Percentiles rank a stretch among this genome's conserved stretches.
phyloP scores from a whole-genome alignment of 257 asterid genomes.

The Salvia miltiorrhiza region DNA sequence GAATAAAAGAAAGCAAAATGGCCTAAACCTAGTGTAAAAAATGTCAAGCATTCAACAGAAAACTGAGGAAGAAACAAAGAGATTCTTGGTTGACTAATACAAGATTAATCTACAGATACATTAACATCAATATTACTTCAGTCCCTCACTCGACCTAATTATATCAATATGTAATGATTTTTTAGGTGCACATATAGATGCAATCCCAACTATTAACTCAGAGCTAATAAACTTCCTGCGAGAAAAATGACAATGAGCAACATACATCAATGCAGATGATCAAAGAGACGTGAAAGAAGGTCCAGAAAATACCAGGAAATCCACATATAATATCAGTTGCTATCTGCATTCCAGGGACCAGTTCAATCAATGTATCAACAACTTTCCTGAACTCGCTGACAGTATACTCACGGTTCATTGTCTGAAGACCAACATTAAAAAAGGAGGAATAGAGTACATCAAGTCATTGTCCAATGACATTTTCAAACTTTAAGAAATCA shows the following conservation, averaged over 20 bases:
- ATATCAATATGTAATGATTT: neutral
- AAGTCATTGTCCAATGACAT: neutral
- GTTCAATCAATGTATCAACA: slow-evolving; percentile 76
- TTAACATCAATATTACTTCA: neutral
- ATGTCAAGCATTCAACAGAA: neutral
- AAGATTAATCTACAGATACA: neutral
- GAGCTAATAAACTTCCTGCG: neutral
- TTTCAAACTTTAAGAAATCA: neutral
- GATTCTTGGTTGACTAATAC: neutral
- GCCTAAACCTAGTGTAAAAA: neutral
- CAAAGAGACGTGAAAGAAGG: neutral
- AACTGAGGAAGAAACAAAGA: neutral
- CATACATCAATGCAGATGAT: neutral
- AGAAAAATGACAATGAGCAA: slow-evolving; percentile 1
- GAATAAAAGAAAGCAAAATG: neutral
- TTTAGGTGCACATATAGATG: neutral
- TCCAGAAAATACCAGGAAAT: slow-evolving; percentile 73
- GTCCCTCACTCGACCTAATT: neutral
- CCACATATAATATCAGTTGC: slow-evolving; percentile 97
- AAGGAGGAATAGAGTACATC: slow-evolving; percentile 10
- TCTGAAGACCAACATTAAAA: slow-evolving; percentile 40
- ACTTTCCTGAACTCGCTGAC: slow-evolving; percentile 73
- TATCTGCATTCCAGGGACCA: slow-evolving; percentile 97
- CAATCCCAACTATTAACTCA: neutral
- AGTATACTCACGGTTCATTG: slow-evolving; percentile 92